Evolutionary conservation across 2,329 filamentous ascomycete genomes (phyloP).

Genomic region (Bipolaris victoriae): DNA sequence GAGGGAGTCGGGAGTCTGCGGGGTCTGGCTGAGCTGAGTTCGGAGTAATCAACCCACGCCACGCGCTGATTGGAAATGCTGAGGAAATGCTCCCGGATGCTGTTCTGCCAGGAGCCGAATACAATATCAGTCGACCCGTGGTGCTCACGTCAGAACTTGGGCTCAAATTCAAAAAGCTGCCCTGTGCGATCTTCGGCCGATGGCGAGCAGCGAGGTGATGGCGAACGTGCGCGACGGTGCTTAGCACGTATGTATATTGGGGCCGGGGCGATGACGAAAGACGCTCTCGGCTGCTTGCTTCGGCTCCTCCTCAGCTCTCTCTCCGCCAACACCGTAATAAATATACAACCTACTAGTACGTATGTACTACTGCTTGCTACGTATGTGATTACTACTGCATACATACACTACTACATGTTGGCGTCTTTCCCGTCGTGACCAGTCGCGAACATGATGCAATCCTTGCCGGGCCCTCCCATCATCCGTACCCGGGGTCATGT

Average conservation of each 20-base stretch:
- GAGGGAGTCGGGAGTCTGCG: conserved; percentile 35
- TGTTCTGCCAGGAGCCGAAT: conserved; percentile 6
- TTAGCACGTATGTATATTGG: neutral
- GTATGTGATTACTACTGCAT: neutral
- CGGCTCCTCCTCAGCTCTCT: conserved; percentile 24
- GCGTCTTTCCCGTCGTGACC: neutral
- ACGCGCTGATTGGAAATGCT: conserved; percentile 32
- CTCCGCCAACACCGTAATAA: neutral
- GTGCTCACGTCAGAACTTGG: conserved; percentile 16
- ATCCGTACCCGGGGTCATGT: neutral
- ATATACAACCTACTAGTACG: too few species aligned
- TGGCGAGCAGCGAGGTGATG: conserved; percentile 11
- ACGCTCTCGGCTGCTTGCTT: conserved; percentile 17
- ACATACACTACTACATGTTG: neutral
- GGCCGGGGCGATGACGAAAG: conserved; percentile 25
- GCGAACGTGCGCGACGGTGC: conserved; percentile 12
- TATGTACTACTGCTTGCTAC: neutral
- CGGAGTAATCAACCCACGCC: conserved; percentile 22
- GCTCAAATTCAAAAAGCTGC: conserved; percentile 10
- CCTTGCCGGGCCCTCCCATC: neutral
- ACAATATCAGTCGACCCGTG: conserved; percentile 10
- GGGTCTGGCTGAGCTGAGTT: conserved; percentile 23
- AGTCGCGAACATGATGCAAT: neutral
- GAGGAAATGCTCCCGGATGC: conserved; percentile 12
- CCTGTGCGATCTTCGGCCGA: conserved; percentile 24